These are phyloP conservation scores for Xerophyta viscosa DNA, from an alignment of 106 monocot genomes.

Conservation along the genomic window DNA sequence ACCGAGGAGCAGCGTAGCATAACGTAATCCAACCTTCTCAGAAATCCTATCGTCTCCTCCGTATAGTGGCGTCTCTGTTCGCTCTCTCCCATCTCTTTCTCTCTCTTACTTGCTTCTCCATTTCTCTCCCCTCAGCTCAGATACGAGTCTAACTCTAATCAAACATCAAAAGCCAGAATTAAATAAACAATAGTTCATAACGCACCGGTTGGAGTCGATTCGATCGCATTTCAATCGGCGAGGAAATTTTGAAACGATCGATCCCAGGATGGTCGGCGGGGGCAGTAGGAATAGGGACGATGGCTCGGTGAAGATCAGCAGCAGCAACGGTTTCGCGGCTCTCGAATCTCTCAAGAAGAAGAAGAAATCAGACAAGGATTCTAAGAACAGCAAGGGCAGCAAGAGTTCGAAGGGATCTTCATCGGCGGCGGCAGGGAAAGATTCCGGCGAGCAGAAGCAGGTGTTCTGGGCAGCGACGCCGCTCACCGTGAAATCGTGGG, in stretches of 20 bases:
- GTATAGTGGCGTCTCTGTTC: too few species aligned
- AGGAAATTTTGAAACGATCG: not conserved
- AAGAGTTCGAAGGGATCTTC: not conserved
- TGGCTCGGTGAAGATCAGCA: conserved; percentile 3
- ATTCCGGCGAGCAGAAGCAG: conserved; percentile 2
- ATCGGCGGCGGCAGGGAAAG: not conserved
- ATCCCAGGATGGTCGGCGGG: conserved; percentile 8
- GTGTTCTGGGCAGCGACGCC: conserved; percentile 10
- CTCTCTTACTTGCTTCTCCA: too few species aligned
- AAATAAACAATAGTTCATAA: too few species aligned
- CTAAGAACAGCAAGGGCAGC: conserved; percentile 1
- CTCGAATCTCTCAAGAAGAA: conserved; percentile 15
- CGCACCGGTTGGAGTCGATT: not conserved
- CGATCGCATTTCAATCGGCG: not conserved
- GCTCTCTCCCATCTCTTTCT: too few species aligned
- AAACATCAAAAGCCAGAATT: not conserved
- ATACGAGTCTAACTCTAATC: not conserved
- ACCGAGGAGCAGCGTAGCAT: too few species aligned
- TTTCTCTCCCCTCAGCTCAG: too few species aligned
- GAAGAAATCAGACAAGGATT: conserved; percentile 12
- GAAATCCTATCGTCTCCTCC: too few species aligned
- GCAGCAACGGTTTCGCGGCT: conserved; percentile 14
- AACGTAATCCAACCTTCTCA: too few species aligned
- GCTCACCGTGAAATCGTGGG: conserved; percentile 11
- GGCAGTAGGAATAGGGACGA: conserved; percentile 12